Evolutionary conservation across 371 early-diverging fungal genomes (phyloP), one percentile per base, ranked within the genome.

Genomic region (Chytridiales sp.): DNA sequence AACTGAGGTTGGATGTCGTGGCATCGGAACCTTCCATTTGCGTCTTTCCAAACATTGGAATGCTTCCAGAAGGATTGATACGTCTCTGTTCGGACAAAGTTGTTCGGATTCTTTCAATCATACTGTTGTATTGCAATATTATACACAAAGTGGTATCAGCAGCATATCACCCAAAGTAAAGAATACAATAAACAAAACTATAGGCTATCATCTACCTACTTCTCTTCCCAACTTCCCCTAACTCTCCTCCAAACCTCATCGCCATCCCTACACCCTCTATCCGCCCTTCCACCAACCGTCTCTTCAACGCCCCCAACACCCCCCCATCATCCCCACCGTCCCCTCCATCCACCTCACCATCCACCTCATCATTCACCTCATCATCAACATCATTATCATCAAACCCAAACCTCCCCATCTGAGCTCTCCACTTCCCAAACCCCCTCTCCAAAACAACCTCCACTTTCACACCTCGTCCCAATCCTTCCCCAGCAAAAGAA

Each of bases 201-300:
- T 54, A 54, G 4, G 54, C 54, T 42, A 54, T 42, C 19, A 54
- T 41, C 21, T 26, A 34, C 29, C 17, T 54, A 26, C 35, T 38
- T 24, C 41, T 42, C 8, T 40, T 29, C 21, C 5, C 42, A 38
- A 27, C 26, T 13, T 36, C 51, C 13, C 3, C 35, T n/a, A n/a
- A n/a, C n/a, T n/a, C n/a, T n/a, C n/a, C n/a, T 4, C 8, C 36
- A 4, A 22, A 21, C 11, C 36, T 15, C 17, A 15, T 22, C 6
- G 36, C 32, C 8, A 35, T 9, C 38, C 17, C 11, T 17, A 38
- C 17, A 17, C 8, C 38, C 17, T 8, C 8, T 17, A 38, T 17
- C 38, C 4, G 51, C 51, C 51, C 11, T 22, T 8, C 8, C 11
- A 13, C 11, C 44, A 44, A 21, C 11, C 44, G 15, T 22, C 44